Evolutionary conservation across 2,329 filamentous ascomycete genomes (phyloP).

Genomic region (Ploettnerulaceae sp.): DNA sequence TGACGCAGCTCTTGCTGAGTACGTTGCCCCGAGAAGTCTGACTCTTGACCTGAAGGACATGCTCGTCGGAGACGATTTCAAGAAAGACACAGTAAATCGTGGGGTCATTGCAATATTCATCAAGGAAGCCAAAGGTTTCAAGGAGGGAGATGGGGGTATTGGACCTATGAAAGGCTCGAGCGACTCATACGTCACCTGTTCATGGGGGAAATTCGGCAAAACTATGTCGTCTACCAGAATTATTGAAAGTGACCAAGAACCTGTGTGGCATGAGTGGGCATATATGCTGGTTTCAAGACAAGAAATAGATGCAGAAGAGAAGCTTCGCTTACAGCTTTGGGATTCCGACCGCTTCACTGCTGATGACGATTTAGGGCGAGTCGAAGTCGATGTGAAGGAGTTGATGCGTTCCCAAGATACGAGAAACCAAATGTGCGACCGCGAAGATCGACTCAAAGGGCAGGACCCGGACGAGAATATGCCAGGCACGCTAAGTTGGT

Average conservation of each 20-base stretch:
- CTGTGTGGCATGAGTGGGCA: constrained; percentile 65
- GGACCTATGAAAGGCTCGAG: constrained; percentile 58
- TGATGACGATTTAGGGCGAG: constrained; percentile 69
- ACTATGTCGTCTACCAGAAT: constrained; percentile 62
- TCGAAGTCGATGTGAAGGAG: constrained; percentile 62
- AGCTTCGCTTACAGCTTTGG: constrained; percentile 66
- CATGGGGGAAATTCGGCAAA: constrained; percentile 74
- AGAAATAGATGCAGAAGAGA: constrained; percentile 68
- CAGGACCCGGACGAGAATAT: constrained; percentile 61
- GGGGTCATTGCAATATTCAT: constrained; percentile 64
- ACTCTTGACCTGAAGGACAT: constrained; percentile 73
- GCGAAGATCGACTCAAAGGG: constrained; percentile 61
- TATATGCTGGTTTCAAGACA: constrained; percentile 65
- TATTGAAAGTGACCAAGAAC: constrained; percentile 59
- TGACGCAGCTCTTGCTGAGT: constrained; percentile 60
- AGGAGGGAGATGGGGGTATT: constrained; percentile 61
- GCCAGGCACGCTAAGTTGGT: constrained; percentile 66
- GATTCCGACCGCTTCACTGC: constrained; percentile 62
- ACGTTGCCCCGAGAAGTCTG: constrained; percentile 70
- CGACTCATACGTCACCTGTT: constrained; percentile 67
- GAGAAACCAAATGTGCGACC: constrained; percentile 56
- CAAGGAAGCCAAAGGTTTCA: constrained; percentile 64
- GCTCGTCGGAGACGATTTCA: constrained; percentile 73
- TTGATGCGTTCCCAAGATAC: constrained; percentile 57
- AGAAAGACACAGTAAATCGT: constrained; percentile 63